Evolutionary conservation across 208 protist species (phyloP).

Genomic region (Angomonas deanei): DNA sequence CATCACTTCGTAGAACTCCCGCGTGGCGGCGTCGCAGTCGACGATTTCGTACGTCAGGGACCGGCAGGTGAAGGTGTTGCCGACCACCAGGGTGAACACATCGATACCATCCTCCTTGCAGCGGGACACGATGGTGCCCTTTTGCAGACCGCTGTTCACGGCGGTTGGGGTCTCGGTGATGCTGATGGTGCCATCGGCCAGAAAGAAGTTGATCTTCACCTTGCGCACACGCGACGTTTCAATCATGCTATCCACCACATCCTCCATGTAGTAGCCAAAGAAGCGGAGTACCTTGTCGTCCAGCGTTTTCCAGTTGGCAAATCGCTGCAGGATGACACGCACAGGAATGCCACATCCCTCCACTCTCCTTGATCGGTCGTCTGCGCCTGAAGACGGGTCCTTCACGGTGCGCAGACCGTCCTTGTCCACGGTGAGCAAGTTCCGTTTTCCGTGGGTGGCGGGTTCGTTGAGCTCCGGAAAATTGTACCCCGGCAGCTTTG

Average conservation of each 20-base stretch:
- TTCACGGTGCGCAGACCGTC: constrained; percentile 40
- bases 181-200: constrained; percentile 92
- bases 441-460: constrained; percentile 23
- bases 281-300: constrained; percentile 95
- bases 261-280: constrained; percentile 93
- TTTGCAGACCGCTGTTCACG: constrained; percentile 91
- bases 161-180: constrained; percentile 89
- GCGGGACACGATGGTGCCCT: constrained; percentile 86
- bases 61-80: constrained; percentile 75
- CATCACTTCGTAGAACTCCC: constrained; percentile 85
- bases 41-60: constrained; percentile 88
- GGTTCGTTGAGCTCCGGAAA: constrained; percentile 72
- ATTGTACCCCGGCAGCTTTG: constrained; percentile 76
- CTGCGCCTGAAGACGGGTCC: not conserved
- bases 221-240: constrained; percentile 90
- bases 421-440: constrained; percentile 44
- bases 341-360: constrained; percentile 62
- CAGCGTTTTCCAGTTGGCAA: constrained; percentile 85
- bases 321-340: constrained; percentile 59
- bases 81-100: constrained; percentile 78
- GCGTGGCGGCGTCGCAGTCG: constrained; percentile 93
- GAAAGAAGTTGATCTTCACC: constrained; percentile 90
- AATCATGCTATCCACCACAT: constrained; percentile 83
- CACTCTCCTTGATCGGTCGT: not conserved
- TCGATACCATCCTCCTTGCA: constrained; percentile 74